Percentiles rank a stretch among this genome's conserved stretches.
Evolutionary conservation across 73 alveolate species (phyloP).

Genomic region (Tetrahymena borealis): DNA sequence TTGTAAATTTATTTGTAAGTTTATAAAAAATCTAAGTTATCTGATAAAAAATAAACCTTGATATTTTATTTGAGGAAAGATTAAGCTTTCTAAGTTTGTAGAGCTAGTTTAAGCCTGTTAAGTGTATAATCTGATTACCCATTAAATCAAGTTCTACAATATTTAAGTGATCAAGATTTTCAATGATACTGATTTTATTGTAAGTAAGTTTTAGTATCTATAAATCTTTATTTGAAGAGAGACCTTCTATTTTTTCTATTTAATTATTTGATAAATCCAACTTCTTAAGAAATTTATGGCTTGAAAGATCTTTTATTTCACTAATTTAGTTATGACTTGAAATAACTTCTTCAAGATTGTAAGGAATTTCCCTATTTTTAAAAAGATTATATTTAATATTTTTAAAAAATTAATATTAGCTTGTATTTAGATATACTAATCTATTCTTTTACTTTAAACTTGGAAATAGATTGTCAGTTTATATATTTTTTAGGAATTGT

Average conservation of each 20-base stretch:
- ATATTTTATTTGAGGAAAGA: slow-evolving; percentile 56
- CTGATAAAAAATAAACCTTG: slow-evolving; percentile 3
- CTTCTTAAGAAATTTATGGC: slow-evolving; percentile 65
- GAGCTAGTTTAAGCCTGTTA: slow-evolving; percentile 50
- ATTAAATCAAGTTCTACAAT: slow-evolving; percentile 53
- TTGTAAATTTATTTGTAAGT: slow-evolving; percentile 43
- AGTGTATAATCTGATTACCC: slow-evolving; percentile 43
- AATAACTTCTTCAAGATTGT: slow-evolving; percentile 23
- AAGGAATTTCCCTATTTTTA: slow-evolving; percentile 11
- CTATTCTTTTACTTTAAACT: too few relatives aligned
- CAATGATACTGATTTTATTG: slow-evolving; percentile 69
- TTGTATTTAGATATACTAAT: too few relatives aligned
- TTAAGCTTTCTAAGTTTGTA: slow-evolving; percentile 68
- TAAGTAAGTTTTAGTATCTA: slow-evolving; percentile 65
- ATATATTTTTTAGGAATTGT: too few relatives aligned
- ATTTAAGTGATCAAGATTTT: slow-evolving; percentile 71
- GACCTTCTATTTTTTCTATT: slow-evolving; percentile 63
- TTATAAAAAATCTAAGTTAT: slow-evolving; percentile 41
- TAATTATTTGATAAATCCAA: slow-evolving; percentile 78
- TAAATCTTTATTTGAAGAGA: slow-evolving; percentile 58
- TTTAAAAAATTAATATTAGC: neutral
- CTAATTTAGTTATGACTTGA: slow-evolving; percentile 33
- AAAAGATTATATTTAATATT: neutral
- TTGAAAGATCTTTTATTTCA: slow-evolving; percentile 14
- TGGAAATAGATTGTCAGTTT: too few relatives aligned